Evolutionary conservation across 2,329 filamentous ascomycete species (phyloP).

Genomic region (Neonectria coccinea): DNA sequence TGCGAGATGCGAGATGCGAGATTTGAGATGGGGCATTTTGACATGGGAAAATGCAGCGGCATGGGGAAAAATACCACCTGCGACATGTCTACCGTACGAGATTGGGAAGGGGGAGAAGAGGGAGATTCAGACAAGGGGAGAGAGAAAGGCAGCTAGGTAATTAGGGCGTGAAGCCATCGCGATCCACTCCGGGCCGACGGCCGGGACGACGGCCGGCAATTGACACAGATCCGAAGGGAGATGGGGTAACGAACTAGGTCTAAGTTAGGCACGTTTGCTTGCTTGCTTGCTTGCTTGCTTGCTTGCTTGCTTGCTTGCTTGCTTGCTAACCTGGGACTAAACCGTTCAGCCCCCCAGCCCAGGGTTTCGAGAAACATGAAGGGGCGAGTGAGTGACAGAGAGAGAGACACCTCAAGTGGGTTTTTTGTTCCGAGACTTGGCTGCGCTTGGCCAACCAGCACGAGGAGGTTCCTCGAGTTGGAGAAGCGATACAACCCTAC

Average conservation of each 20-base stretch:
- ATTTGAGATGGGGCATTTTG: conserved; percentile 11
- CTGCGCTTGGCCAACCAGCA: background rate
- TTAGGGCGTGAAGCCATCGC: conserved; percentile 2
- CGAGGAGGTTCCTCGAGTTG: background rate
- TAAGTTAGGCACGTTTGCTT: too few relatives aligned
- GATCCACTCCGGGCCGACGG: background rate
- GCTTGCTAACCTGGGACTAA: background rate
- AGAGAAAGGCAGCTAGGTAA: background rate
- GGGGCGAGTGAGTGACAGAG: background rate
- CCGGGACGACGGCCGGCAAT: background rate
- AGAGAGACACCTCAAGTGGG: background rate
- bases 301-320: too few relatives aligned
- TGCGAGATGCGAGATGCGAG: conserved; percentile 17
- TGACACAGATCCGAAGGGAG: background rate
- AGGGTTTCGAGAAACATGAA: background rate
- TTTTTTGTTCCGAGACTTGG: background rate
- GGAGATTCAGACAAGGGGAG: background rate
- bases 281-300: too few relatives aligned
- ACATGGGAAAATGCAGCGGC: background rate
- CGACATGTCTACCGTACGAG: background rate
- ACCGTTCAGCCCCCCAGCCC: background rate
- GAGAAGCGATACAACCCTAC: background rate
- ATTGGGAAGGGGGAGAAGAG: background rate
- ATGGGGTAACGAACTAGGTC: too few relatives aligned
- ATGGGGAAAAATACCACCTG: background rate